Base-by-base conservation (phyloP, 371 early-diverging fungal species). In the Syncephalastrum racemosum region DNA sequence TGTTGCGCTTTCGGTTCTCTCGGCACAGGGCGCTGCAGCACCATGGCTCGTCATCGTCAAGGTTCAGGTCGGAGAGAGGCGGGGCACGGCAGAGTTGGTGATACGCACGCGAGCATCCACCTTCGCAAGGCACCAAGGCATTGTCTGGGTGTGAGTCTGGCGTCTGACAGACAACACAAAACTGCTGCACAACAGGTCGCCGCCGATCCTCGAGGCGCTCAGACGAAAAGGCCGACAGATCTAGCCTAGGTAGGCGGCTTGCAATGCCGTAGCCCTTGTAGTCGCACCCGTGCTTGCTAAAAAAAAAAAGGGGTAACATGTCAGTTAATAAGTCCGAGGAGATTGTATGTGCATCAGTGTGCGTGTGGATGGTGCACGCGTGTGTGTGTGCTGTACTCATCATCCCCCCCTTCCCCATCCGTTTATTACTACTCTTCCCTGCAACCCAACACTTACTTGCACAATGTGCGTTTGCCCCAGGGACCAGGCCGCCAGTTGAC, bases 401-500 rank as follows among this genome's bases (percentile, higher is more conserved):
- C n/a, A n/a, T n/a, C n/a, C n/a, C n/a, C n/a, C n/a, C n/a, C n/a
- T n/a, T n/a, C 50, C 49, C 14, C 16, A 16, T 23, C 50, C 23
- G 10, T 50, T 50, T 7, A 5, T 15, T 23, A 25, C 39, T 31
- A 12, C 36, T 50, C n/a, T 7, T 31, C 12, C 10, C 36, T 31
- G 36, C 36, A 5, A 5, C 36, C 50, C 13, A n/a, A 27, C 14
- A 63, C 68, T 62, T 67, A 83, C 82, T 89, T 89, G 87, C 89
- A 89, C 48, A 89, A 70, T 14, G 89, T 88, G 52, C 86, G 75
- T 68, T 88, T 87, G 25, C 89, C 89, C 89, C 89, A 89, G 27
- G 89, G 89, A 0, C 89, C 89, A 2, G 88, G 89, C 47, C 89
- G 82, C 86, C 88, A 89, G 68, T 88, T 88, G 24, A 85, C 82